phyloP scores from a whole-genome alignment of 257 asterid species.

The Catharanthus roseus region DNA sequence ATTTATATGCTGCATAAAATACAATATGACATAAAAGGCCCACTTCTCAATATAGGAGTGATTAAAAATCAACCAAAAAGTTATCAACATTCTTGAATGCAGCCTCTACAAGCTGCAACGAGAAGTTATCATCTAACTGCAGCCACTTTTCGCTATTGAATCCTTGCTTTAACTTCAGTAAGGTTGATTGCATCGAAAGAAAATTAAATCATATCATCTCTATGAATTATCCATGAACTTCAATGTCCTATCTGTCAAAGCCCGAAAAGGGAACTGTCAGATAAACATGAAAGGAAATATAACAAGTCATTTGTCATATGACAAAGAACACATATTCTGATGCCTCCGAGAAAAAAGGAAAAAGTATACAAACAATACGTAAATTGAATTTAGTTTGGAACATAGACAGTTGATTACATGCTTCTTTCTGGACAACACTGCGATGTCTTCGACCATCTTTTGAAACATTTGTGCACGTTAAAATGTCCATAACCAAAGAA shows the following conservation, averaged over 20 bases:
- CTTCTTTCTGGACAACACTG: neutral
- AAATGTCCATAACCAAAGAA: neutral
- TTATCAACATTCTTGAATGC: constrained; percentile 87
- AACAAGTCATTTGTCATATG: neutral
- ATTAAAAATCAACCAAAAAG: constrained; percentile 53
- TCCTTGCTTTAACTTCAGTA: constrained; percentile 26
- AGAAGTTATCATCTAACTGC: constrained; percentile 58
- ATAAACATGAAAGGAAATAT: constrained; percentile 6
- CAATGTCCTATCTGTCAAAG: constrained; percentile 33
- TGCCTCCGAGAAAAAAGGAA: neutral
- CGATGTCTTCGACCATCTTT: neutral
- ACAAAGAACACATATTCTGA: neutral
- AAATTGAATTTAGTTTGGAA: neutral
- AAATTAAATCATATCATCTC: constrained; percentile 12
- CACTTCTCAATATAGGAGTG: constrained; percentile 63
- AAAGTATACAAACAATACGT: neutral
- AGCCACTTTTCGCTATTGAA: constrained; percentile 26
- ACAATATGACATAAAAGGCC: constrained; percentile 47
- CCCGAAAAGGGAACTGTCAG: constrained; percentile 16
- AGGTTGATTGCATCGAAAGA: constrained; percentile 16
- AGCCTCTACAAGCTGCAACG: constrained; percentile 92
- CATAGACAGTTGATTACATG: neutral
- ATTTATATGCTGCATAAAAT: constrained; percentile 48
- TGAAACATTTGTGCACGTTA: neutral
- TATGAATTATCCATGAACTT: neutral